A percentile compares a stretch with the other conserved stretches of the same genome.
Evolutionary conservation across 768 basidiomycete species (phyloP).

Genomic region (Aureoboletus auriporus): DNA sequence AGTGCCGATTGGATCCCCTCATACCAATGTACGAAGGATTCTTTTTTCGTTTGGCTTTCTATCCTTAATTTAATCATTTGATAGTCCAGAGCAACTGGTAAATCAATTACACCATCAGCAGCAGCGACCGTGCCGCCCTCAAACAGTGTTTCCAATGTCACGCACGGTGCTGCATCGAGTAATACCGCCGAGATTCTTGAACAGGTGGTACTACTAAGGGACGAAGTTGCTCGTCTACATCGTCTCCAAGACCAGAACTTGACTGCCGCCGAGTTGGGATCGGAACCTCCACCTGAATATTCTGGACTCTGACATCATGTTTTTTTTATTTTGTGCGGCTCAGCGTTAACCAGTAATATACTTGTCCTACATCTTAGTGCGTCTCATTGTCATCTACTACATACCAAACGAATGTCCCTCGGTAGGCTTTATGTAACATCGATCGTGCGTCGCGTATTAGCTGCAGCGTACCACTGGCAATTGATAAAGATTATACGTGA

Average conservation of each 20-base stretch:
- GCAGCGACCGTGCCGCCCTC: background rate
- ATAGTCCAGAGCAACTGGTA: background rate
- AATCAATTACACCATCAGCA: background rate
- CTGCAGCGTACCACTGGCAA: too few relatives aligned
- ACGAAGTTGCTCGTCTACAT: constrained; percentile 11
- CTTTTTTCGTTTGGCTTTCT: too few relatives aligned
- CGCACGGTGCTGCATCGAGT: background rate
- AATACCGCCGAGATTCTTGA: background rate
- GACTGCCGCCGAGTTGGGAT: background rate
- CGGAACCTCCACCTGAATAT: background rate
- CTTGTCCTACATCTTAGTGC: too few relatives aligned
- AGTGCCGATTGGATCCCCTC: too few relatives aligned
- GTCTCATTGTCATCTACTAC: too few relatives aligned
- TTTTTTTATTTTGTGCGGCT: too few relatives aligned
- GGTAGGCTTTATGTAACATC: too few relatives aligned
- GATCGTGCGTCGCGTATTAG: too few relatives aligned
- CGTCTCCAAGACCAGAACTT: background rate
- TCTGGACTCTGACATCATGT: background rate
- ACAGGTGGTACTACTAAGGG: constrained; percentile 7
- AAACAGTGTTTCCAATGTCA: background rate
- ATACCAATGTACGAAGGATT: background rate
- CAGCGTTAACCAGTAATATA: too few relatives aligned
- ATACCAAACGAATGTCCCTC: too few relatives aligned
- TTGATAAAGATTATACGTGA: too few relatives aligned
- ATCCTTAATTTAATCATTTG: background rate